Conservation (phyloP, 768 basidiomycete genomes). For the Trametes meyenii region DNA sequence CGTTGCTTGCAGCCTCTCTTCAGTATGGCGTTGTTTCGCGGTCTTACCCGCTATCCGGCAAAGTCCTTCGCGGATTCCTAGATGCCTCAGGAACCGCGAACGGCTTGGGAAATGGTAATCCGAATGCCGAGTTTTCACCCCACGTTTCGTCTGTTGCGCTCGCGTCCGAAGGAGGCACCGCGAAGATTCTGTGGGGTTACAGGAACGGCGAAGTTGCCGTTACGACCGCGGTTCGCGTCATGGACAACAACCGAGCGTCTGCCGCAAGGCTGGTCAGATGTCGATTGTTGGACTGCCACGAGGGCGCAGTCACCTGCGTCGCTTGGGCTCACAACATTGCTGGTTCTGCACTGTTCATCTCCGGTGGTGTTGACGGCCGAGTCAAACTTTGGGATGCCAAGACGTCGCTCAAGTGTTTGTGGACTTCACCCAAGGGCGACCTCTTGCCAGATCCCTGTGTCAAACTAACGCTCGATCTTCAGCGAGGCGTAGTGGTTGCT, state of each 20-base stretch:
- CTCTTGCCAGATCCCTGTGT: constrained; percentile 51
- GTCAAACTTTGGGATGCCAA: constrained; percentile 77
- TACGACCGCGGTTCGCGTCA: constrained; percentile 56
- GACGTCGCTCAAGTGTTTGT: constrained; percentile 51
- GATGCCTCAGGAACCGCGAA: constrained; percentile 61
- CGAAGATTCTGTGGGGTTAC: constrained; percentile 75
- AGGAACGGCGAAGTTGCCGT: constrained; percentile 67
- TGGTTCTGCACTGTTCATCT: constrained; percentile 41
- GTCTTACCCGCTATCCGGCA: constrained; percentile 70
- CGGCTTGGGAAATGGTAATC: constrained; percentile 69
- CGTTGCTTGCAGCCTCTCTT: constrained; percentile 64
- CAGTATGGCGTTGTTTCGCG: constrained; percentile 74
- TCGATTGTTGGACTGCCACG: constrained; percentile 59
- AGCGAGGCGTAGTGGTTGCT: constrained; percentile 50
- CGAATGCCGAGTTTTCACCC: constrained; percentile 74
- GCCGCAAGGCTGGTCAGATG: constrained; percentile 52
- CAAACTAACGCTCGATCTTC: constrained; percentile 49
- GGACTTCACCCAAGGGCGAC: constrained; percentile 54
- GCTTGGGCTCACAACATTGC: constrained; percentile 43
- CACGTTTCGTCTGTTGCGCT: constrained; percentile 63
- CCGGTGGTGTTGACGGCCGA: constrained; percentile 61
- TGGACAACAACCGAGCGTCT: constrained; percentile 53
- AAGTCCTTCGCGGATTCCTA: constrained; percentile 68
- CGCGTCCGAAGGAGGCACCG: constrained; percentile 64
- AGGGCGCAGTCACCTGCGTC: constrained; percentile 58